Conservation (phyloP, 352 stramenopile genomes). For the Globisporangium recalcitrans region DNA sequence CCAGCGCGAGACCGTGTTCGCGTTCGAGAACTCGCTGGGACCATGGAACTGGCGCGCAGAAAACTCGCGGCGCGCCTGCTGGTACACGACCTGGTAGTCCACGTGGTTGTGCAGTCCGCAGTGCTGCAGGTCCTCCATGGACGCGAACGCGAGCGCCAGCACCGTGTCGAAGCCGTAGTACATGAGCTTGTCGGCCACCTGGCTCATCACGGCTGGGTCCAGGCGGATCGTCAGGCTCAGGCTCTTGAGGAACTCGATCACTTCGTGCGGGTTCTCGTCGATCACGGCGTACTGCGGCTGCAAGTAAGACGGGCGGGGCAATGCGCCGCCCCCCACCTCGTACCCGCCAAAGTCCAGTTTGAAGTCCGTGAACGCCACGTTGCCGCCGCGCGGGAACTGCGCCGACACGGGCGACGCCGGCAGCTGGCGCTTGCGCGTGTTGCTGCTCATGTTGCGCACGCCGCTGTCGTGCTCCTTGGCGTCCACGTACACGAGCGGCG, state of each 20-base stretch:
- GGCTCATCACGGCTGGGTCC: conserved; percentile 26
- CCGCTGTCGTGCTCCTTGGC: conserved; percentile 15
- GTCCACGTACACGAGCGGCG: conserved; percentile 19
- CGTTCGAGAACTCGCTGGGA: conserved; percentile 29
- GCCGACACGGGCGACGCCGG: conserved; percentile 17
- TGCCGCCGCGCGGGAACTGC: conserved; percentile 10
- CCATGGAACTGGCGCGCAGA: conserved; percentile 31
- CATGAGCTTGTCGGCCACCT: conserved; percentile 32
- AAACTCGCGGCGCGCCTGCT: conserved; percentile 43
- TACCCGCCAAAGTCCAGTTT: conserved; percentile 63
- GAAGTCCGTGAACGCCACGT: conserved; percentile 37
- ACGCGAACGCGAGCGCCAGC: conserved; percentile 45
- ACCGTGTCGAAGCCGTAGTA: conserved; percentile 63
- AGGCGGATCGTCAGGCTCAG: conserved; percentile 35
- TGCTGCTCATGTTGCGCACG: conserved; percentile 29
- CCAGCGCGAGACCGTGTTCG: conserved; percentile 56
- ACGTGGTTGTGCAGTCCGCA: conserved; percentile 30
- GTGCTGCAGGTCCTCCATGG: conserved; percentile 38
- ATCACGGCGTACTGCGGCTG: conserved; percentile 14
- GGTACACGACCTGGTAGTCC: conserved; percentile 45
- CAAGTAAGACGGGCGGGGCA: conserved; percentile 6
- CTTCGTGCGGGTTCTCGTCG: conserved; percentile 24
- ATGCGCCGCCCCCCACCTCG: conserved; percentile 23
- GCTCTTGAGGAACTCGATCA: conserved; percentile 45
- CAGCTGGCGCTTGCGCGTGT: conserved; percentile 32